These are phyloP conservation scores for Viridothelium virens DNA, from an alignment of 495 filamentous ascomycete genomes.

Conservation along the genomic window DNA sequence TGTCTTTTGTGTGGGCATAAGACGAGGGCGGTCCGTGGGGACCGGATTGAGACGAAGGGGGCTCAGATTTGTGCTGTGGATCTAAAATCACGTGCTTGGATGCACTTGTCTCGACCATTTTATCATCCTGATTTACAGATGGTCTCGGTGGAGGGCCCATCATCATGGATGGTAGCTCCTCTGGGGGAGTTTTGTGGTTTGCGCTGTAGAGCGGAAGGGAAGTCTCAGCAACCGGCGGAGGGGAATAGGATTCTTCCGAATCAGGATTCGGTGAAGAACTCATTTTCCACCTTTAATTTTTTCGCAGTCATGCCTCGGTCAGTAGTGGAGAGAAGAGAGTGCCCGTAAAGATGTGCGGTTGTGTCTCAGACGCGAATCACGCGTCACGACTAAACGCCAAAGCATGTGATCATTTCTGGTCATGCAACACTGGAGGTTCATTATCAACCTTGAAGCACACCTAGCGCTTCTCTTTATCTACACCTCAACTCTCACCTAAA, in stretches of 20 bases:
- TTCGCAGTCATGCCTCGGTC: too few species aligned
- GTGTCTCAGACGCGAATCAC: too few species aligned
- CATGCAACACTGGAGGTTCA: not conserved
- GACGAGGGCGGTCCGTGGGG: not conserved
- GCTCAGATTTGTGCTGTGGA: not conserved
- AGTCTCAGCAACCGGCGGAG: not conserved
- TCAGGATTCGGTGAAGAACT: not conserved
- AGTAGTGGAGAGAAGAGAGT: too few species aligned
- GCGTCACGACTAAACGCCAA: not conserved
- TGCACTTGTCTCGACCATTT: not conserved
- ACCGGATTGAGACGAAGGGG: not conserved
- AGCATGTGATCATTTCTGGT: not conserved
- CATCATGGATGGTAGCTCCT: not conserved
- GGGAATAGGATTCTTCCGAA: not conserved
- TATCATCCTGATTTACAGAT: not conserved
- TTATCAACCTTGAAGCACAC: not conserved
- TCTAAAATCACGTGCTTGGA: not conserved
- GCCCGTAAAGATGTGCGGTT: too few species aligned
- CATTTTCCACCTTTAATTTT: not conserved
- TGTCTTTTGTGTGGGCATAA: constrained; percentile 2
- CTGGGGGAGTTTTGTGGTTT: not conserved
- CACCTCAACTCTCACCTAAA: not conserved
- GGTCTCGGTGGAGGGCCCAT: not conserved
- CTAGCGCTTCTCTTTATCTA: not conserved
- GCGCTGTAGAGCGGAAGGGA: not conserved